Evolutionary conservation across 164 flowering plant genomes (phyloP), one percentile per base, ranked within the genome.

Genomic region (Tetrastigma voinierianum): DNA sequence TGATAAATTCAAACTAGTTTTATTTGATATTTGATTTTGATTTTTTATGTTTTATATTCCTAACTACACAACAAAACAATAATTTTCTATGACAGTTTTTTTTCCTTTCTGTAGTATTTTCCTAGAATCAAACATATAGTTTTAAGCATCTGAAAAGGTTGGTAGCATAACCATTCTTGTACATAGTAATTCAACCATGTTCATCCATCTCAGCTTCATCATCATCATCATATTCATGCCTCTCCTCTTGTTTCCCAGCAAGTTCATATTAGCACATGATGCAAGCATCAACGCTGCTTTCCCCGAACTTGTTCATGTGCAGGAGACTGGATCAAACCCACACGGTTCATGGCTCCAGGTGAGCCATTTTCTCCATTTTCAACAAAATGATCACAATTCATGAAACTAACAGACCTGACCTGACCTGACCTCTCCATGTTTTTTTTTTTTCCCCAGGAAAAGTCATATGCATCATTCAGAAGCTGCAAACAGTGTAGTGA

Each of bases 301-400:
- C 69, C 87, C 87, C 90, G 0, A 86, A 88, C 67, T 53, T 86
- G 68, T 88, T 81, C 76, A 82, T 86, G 88, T n/a, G 85, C 90
- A 15, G 90, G 90, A 54, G 89, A 86, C 70, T 88, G 90, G 88
- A 82, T 88, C 63, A 69, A 86, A 23, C 68, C 77, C 87, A 9
- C 93, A 88, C 65, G 93, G 93, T 60, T 86, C 93, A 57, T 88
- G 90, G 86, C 73, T 79, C 73, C 88, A 85, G 84, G 88, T 87
- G n/a, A 25, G 19, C 9, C 9, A 46, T 18, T 51, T 17, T 8
- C 10, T 19, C 20, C 52, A 13, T 1, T 1, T 21, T 13, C 10
- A 10, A 7, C 40, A 32, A 32, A 32, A 32, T 32, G 40, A 32
- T 3, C 40, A 32, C 40, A 32, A n/a, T n/a, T n/a, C n/a, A n/a